Evolutionary conservation across 805 yeast species (phyloP).

Genomic region (Schwanniomyces polymorphus): DNA sequence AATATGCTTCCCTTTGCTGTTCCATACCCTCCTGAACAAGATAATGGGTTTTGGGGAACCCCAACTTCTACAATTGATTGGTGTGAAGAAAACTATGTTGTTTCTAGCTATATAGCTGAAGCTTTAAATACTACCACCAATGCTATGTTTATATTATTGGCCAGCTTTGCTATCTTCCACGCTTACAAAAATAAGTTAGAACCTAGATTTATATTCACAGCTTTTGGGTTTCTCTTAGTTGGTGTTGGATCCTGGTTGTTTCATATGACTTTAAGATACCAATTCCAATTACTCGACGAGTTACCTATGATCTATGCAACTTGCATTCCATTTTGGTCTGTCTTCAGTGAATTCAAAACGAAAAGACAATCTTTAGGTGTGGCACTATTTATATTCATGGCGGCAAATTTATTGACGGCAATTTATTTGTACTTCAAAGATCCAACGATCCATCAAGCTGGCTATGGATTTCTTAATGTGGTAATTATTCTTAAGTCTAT

Average conservation of each 20-base stretch:
- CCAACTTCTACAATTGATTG: conserved; percentile 79
- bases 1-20: conserved; percentile 47
- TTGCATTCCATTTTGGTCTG: conserved; percentile 88
- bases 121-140: conserved; percentile 86
- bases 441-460: conserved; percentile 87
- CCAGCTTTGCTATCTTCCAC: conserved; percentile 62
- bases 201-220: conserved; percentile 64
- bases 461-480: conserved; percentile 79
- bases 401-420: conserved; percentile 64
- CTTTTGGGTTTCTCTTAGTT: conserved; percentile 81
- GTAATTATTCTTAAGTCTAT: conserved; percentile 65
- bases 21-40: conserved; percentile 57
- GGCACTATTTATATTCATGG: conserved; percentile 48
- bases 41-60: conserved; percentile 73
- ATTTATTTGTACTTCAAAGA: conserved; percentile 72
- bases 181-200: conserved; percentile 65
- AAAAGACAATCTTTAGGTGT: conserved; percentile 39
- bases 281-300: conserved; percentile 90
- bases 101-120: conserved; percentile 80
- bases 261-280: conserved; percentile 92
- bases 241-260: conserved; percentile 95
- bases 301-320: conserved; percentile 98
- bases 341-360: conserved; percentile 59
- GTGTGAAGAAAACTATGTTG: conserved; percentile 12
- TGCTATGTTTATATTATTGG: conserved; percentile 50